Evolutionary conservation across 768 basidiomycete genomes (phyloP), one percentile per base, ranked within the genome.

Genomic region (Hygrophoropsis aurantiaca): DNA sequence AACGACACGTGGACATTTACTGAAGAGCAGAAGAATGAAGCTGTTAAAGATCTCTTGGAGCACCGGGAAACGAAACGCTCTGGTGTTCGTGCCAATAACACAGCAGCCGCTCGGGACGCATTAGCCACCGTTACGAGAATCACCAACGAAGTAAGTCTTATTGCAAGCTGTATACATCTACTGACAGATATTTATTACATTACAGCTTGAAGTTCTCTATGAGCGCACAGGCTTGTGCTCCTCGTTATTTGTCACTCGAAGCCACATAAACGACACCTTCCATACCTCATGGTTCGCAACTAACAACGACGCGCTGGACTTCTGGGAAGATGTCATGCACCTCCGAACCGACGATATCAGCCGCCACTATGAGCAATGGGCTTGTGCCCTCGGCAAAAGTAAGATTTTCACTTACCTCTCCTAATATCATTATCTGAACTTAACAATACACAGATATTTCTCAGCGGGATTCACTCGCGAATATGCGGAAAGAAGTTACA

Each of bases 341-440:
- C 11, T 27, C 7, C 26, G 33, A 11, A 24, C 42, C 11, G 41
- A 40, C 7, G 39, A 40, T 11, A 30, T 47, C 16, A n/a, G 19
- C 15, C 20, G 40, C 23, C 40, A 25, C 5, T 47, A n/a, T 16
- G 40, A 47, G 18, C 37, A 40, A 33, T 47, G 40, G 46, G 46
- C 24, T 1, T 47, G 46, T 16, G 41, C 43, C 18, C 40, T 37
- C 40, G 21, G 42, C 41, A 27, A n/a, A 15, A n/a, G 7, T 30
- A 13, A 7, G 27, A n/a, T n/a, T n/a, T 30, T n/a, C n/a, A 30
- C 27, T 13, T 7, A 7, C 6, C 13, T 7, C 6, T 7, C 6
- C n/a, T 18, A 7, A 21, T n/a, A 16, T 9, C 20, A 5, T 42
- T 8, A 8, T 9, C 7, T 37, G 25, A 21, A 1, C 27, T 13